A percentile compares a stretch with the other conserved stretches of the same genome.
phyloP scores from a whole-genome alignment of 2,329 filamentous ascomycete genomes.

The Cladosporium phlei region DNA sequence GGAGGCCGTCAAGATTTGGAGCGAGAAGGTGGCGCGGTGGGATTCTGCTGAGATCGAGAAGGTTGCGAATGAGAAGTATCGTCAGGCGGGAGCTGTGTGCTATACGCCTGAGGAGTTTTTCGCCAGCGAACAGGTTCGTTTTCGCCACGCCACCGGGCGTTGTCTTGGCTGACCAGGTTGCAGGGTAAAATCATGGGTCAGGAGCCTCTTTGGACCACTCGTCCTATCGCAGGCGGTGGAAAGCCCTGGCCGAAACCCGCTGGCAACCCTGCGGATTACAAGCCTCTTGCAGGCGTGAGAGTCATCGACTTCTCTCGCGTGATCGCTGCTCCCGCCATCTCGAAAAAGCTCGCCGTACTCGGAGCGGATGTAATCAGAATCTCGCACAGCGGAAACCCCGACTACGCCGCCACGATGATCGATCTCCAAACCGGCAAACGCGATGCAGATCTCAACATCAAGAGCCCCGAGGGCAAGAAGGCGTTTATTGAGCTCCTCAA shows the following conservation, averaged over 20 bases:
- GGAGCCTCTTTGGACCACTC: constrained; percentile 2
- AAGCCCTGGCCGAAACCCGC: not conserved
- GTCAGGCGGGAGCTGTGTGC: constrained; percentile 40
- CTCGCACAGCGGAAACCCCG: not conserved
- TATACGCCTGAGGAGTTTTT: constrained; percentile 36
- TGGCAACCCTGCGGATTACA: not conserved
- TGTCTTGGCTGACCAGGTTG: not conserved
- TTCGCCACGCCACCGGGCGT: not conserved
- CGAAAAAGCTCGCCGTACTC: not conserved
- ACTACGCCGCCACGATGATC: constrained; percentile 3
- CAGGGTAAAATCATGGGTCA: constrained; percentile 5
- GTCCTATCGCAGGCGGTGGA: not conserved
- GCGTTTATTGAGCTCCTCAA: constrained; percentile 28
- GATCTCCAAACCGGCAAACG: constrained; percentile 1
- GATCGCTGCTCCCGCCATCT: constrained; percentile 1
- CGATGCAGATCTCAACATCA: not conserved
- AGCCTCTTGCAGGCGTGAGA: not conserved
- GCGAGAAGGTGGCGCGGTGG: constrained; percentile 38
- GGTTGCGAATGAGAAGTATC: constrained; percentile 38
- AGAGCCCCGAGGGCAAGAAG: constrained; percentile 1
- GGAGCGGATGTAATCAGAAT: constrained; percentile 6
- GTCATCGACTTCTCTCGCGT: constrained; percentile 3
- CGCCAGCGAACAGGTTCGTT: not conserved
- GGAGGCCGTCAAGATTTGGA: constrained; percentile 37
- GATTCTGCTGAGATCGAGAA: constrained; percentile 36